A percentile compares a stretch with the other conserved stretches of the same genome.
Conservation (phyloP, 2,329 filamentous ascomycete genomes). For the Colletotrichum tofieldiae region DNA sequence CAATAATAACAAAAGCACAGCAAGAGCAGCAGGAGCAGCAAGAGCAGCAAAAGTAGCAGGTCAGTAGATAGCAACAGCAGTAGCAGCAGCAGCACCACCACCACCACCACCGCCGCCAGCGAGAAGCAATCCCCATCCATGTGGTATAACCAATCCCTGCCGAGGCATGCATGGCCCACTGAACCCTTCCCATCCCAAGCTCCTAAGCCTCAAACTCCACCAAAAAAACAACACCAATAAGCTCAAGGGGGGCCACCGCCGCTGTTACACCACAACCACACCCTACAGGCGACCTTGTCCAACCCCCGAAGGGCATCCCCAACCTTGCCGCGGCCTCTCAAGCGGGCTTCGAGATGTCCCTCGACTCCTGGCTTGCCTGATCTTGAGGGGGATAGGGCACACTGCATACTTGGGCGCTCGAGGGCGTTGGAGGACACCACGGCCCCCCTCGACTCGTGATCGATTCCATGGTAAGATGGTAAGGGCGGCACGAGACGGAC, state of each 20-base stretch:
- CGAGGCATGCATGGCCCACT: conserved; percentile 9
- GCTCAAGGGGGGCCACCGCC: neutral
- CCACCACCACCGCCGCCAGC: neutral
- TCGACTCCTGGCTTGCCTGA: conserved; percentile 22
- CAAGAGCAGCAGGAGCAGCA: neutral
- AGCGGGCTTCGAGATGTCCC: neutral
- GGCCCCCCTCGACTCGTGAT: neutral
- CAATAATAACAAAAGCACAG: neutral
- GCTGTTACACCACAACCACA: neutral
- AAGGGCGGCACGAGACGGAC: conserved; percentile 8
- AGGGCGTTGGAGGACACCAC: conserved; percentile 1
- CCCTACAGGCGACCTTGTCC: conserved; percentile 5
- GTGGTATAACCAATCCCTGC: conserved; percentile 19
- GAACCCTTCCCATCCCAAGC: conserved; percentile 31
- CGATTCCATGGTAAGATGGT: conserved; percentile 9
- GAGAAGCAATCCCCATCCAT: conserved; percentile 3
- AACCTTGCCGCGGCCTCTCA: conserved; percentile 19
- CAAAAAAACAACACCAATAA: conserved; percentile 36
- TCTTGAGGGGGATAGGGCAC: conserved; percentile 8
- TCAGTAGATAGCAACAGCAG: too few species aligned
- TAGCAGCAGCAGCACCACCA: too few species aligned
- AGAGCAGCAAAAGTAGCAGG: neutral
- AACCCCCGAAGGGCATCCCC: conserved; percentile 14
- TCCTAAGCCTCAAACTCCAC: conserved; percentile 33
- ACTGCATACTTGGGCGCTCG: neutral